These are phyloP conservation scores for Ophiocordyceps sinensis DNA, from an alignment of 2,329 filamentous ascomycete genomes.

Conservation along the genomic window DNA sequence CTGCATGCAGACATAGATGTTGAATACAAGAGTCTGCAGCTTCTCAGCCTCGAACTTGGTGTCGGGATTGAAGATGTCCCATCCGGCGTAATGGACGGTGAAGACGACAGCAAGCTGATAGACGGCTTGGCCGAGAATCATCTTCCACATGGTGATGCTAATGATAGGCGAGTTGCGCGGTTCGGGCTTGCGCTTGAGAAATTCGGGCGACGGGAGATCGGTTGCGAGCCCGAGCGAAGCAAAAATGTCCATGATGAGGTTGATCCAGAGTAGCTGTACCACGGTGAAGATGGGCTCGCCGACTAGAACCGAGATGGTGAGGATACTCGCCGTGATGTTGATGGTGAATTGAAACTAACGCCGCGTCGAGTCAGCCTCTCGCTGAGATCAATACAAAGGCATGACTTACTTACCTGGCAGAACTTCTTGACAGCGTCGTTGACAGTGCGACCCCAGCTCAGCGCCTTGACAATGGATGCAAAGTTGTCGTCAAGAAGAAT, in stretches of 20 bases:
- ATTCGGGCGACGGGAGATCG: constrained; percentile 39
- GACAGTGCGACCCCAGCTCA: constrained; percentile 48
- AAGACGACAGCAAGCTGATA: constrained; percentile 54
- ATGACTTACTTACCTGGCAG: constrained; percentile 28
- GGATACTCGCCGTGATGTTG: constrained; percentile 51
- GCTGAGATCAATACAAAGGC: neutral
- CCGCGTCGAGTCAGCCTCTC: neutral
- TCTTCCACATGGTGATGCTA: constrained; percentile 72
- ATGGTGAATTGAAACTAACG: constrained; percentile 50
- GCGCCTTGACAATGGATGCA: constrained; percentile 45
- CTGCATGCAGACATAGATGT: constrained; percentile 81
- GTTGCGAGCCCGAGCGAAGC: constrained; percentile 50
- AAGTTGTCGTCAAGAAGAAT: constrained; percentile 54
- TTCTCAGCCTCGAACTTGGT: constrained; percentile 17
- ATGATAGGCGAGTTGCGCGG: constrained; percentile 61
- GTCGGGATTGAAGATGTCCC: constrained; percentile 39
- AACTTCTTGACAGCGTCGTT: constrained; percentile 53
- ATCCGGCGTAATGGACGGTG: constrained; percentile 45
- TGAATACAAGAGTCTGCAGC: constrained; percentile 59
- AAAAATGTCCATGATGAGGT: constrained; percentile 56
- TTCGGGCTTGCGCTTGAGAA: constrained; percentile 53
- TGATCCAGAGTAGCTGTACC: constrained; percentile 54
- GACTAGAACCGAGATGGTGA: constrained; percentile 49
- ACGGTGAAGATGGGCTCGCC: constrained; percentile 41
- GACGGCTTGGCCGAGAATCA: constrained; percentile 70